Evolutionary conservation across 176 grass and related monocot genomes (phyloP), one percentile per base, ranked within the genome.

Genomic region (Hyparrhenia diplandra): DNA sequence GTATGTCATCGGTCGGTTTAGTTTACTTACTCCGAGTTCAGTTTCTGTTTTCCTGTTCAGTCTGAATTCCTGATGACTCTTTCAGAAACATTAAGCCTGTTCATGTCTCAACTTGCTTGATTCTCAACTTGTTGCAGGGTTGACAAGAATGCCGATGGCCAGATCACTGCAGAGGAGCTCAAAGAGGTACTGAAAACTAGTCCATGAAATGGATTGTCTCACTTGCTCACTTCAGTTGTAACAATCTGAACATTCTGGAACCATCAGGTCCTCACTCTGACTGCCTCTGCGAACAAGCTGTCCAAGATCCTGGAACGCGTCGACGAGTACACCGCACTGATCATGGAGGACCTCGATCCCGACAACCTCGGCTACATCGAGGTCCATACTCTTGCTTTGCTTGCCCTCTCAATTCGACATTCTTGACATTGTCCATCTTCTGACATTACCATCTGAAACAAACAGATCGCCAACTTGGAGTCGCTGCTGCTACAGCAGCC

Each of bases 341-440:
- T 98, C 90, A 95, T 98, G 92, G 96, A 98, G 75, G 96, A 93
- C 78, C 78, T 98, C 2, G 96, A 98, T 35, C 96, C 90, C 2
- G 75, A 80, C 18, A 87, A 91, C 45, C 80, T 91, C 10, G 96
- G 96, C 43, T 98, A 93, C 79, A 93, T 98, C 20, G 95, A 98
- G 69, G 94, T 97, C 25, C 25, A 69, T 36, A 23, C 67, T 52
- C 28, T 34, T 20, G 20, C 45, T 14, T 4, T 14, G 43, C 51
- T n/a, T 55, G 18, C 51, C 13, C 42, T 20, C 45, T 46, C 74
- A 2, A 29, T 24, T 42, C 76, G 5, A 8, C 21, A 57, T 23
- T 21, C 21, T 55, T n/a, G 2, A 73, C 69, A 79, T 32, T 68
- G 45, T 47, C 17, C 13, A 4, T 45, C 13, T 45, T 47, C 45